phyloP scores from a whole-genome alignment of 2,329 filamentous ascomycete species.

The Trichoderma semiorbis region DNA sequence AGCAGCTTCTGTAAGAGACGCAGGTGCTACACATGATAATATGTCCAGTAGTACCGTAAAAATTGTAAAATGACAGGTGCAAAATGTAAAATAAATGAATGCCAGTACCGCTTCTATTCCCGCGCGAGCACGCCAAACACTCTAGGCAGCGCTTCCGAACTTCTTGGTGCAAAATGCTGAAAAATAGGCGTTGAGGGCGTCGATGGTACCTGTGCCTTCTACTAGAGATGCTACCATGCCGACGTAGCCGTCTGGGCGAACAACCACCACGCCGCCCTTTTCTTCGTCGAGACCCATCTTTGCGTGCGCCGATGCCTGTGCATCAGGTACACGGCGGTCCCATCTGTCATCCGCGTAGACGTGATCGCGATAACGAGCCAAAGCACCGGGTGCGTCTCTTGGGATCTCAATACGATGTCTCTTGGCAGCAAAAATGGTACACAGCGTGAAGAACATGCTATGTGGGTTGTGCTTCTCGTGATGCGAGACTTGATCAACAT shows the following conservation, averaged over 20 bases:
- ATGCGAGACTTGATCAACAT: slow-evolving; percentile 62
- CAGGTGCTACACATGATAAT: background rate
- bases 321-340: slow-evolving; percentile 66
- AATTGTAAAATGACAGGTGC: background rate
- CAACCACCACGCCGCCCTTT: slow-evolving; percentile 74
- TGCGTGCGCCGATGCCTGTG: slow-evolving; percentile 72
- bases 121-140: background rate
- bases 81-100: background rate
- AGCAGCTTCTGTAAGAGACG: background rate
- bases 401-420: slow-evolving; percentile 70
- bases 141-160: slow-evolving; percentile 35
- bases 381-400: slow-evolving; percentile 63
- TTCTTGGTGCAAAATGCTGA: slow-evolving; percentile 65
- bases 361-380: slow-evolving; percentile 75
- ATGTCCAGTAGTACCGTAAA: background rate
- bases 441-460: slow-evolving; percentile 75
- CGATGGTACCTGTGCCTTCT: slow-evolving; percentile 74
- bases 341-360: slow-evolving; percentile 83
- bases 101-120: background rate
- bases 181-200: slow-evolving; percentile 83
- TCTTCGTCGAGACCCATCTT: slow-evolving; percentile 80
- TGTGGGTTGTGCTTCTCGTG: slow-evolving; percentile 85
- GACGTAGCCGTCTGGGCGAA: slow-evolving; percentile 84
- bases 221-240: slow-evolving; percentile 70
- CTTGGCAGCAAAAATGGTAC: slow-evolving; percentile 67